Percentiles rank a stretch among this genome's conserved stretches.
phyloP scores from a whole-genome alignment of 768 basidiomycete genomes.

The Suillus placidus region DNA sequence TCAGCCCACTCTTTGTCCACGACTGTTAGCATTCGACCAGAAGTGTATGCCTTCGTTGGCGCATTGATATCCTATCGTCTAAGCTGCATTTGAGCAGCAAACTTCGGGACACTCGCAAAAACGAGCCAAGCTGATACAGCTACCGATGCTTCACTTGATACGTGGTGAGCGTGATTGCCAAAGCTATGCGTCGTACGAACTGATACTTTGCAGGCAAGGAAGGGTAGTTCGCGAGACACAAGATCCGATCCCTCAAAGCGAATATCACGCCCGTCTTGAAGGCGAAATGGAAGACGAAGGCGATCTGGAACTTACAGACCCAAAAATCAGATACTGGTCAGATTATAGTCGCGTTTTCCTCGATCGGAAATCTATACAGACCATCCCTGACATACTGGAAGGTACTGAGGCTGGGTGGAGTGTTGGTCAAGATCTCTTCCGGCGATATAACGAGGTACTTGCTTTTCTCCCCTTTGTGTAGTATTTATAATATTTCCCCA shows the following conservation, averaged over 20 bases:
- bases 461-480: not conserved
- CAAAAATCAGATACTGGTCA: constrained; percentile 50
- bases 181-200: not conserved
- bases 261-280: constrained; percentile 53
- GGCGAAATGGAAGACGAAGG: constrained; percentile 18
- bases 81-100: constrained; percentile 43
- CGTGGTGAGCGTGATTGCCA: constrained; percentile 22
- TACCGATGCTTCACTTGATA: constrained; percentile 28
- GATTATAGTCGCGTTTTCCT: constrained; percentile 58
- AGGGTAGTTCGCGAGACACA: constrained; percentile 52
- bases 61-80: constrained; percentile 5
- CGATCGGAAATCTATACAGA: constrained; percentile 65
- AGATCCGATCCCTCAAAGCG: constrained; percentile 52
- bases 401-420: constrained; percentile 58
- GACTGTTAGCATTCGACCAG: constrained; percentile 66
- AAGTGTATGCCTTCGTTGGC: constrained; percentile 48
- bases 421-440: constrained; percentile 52
- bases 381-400: constrained; percentile 59
- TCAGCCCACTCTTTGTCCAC: constrained; percentile 56
- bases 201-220: constrained; percentile 45
- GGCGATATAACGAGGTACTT: constrained; percentile 56
- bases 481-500: constrained; percentile 28
- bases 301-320: constrained; percentile 16
- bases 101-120: constrained; percentile 63
- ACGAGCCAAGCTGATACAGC: constrained; percentile 29